These are phyloP conservation scores for Dichomitus squalens DNA, from an alignment of 1,284 basidiomycete species.

Conservation along the genomic window DNA sequence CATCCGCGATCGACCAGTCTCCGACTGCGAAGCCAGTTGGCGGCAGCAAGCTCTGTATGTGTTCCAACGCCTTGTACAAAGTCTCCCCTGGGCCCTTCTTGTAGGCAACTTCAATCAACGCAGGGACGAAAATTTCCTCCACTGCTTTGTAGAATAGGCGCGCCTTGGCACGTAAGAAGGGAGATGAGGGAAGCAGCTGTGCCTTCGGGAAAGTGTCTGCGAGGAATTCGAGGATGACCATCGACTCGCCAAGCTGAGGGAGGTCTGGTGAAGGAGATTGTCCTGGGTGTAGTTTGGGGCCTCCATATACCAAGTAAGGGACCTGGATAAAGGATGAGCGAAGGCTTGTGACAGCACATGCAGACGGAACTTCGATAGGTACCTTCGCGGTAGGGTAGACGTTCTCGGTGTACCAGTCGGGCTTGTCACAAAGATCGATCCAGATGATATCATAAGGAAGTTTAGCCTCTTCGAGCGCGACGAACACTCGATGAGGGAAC, in stretches of 20 bases:
- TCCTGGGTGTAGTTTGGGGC: slow-evolving; percentile 50
- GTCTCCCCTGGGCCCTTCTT: slow-evolving; percentile 38
- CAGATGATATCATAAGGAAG: slow-evolving; percentile 17
- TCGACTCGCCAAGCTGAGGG: slow-evolving; percentile 57
- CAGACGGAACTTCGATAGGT: no score
- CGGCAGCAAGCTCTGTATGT: slow-evolving; percentile 36
- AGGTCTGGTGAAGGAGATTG: slow-evolving; percentile 55
- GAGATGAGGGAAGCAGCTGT: slow-evolving; percentile 52
- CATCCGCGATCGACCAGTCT: slow-evolving; percentile 54
- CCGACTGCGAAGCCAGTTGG: slow-evolving; percentile 35
- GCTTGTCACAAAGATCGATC: slow-evolving; percentile 38
- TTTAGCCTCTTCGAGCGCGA: slow-evolving; percentile 17
- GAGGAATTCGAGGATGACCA: slow-evolving; percentile 64
- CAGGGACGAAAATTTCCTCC: slow-evolving; percentile 44
- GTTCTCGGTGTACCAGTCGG: slow-evolving; percentile 34
- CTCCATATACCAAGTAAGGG: slow-evolving; percentile 61
- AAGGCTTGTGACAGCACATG: slow-evolving; percentile 1
- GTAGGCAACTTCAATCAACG: slow-evolving; percentile 30
- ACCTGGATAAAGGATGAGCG: slow-evolving; percentile 31
- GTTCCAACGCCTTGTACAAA: slow-evolving; percentile 36
- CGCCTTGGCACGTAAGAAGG: slow-evolving; percentile 55
- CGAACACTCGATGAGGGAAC: neutral
- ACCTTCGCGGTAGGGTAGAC: slow-evolving; percentile 56
- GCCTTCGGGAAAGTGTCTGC: slow-evolving; percentile 53
- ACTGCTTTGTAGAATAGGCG: slow-evolving; percentile 62